These are phyloP conservation scores for Puccinia triticina DNA, from an alignment of 1,284 basidiomycete species.

Conservation along the genomic window DNA sequence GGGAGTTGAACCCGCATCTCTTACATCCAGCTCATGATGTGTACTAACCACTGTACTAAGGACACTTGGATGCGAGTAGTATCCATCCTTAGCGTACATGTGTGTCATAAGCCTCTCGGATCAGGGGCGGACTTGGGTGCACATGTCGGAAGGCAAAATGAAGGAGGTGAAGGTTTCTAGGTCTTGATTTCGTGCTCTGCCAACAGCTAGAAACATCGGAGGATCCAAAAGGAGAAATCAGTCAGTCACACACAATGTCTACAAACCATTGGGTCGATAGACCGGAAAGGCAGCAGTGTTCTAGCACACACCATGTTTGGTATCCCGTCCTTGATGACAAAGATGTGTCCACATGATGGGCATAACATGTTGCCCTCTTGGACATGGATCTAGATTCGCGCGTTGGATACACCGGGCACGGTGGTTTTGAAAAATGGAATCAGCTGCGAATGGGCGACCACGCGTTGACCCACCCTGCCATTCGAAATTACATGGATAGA, in stretches of 20 bases:
- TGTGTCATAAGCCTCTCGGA: no score
- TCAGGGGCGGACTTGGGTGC: no score
- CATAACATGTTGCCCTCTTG: slow-evolving; percentile 93
- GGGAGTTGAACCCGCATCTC: no score
- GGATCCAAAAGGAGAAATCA: neutral
- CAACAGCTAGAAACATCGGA: slow-evolving; percentile 1
- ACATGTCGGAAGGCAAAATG: no score
- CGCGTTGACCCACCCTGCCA: neutral
- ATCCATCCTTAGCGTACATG: no score
- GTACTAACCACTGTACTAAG: no score
- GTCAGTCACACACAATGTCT: neutral
- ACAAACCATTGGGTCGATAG: neutral
- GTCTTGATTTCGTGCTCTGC: slow-evolving; percentile 36
- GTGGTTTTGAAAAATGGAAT: neutral
- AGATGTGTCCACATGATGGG: slow-evolving; percentile 85
- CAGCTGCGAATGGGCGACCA: neutral
- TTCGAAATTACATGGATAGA: neutral
- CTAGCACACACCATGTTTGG: slow-evolving; percentile 84
- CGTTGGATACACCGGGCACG: neutral
- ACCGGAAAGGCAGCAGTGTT: neutral
- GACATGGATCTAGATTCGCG: slow-evolving; percentile 73
- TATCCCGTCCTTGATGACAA: slow-evolving; percentile 89
- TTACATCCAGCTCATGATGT: no score
- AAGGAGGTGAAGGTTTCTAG: neutral
- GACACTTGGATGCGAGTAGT: no score